Base-by-base conservation (phyloP, 345 rosid genomes). In the Eucalyptus coolabah region DNA sequence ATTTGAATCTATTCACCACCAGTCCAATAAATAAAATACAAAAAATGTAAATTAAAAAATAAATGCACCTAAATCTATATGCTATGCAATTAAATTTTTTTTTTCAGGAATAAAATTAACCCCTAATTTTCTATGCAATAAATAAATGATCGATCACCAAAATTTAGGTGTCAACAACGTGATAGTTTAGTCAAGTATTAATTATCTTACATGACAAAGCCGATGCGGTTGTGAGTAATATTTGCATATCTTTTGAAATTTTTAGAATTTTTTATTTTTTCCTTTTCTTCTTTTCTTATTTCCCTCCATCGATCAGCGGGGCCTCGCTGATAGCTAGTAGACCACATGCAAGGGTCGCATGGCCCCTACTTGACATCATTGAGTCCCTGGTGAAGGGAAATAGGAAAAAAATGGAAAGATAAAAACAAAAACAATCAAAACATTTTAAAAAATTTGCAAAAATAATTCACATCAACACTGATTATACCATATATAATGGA, bases 141-240 rank as follows among this genome's bases (percentile, higher is more conserved):
- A n/a, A n/a, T n/a, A n/a, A n/a, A n/a, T n/a, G n/a, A n/a, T n/a
- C n/a, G n/a, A n/a, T n/a, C n/a, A n/a, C n/a, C n/a, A n/a, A n/a
- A n/a, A n/a, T n/a, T n/a, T n/a, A n/a, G n/a, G n/a, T n/a, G n/a
- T n/a, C n/a, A n/a, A n/a, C n/a, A n/a, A n/a, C n/a, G n/a, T n/a
- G n/a, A n/a, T 9, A 5, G 12, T 4, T 4, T 4, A 17, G 1
- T 32, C 5, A 8, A 8, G 0, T 0, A 1, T 9, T 10, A 3
- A 3, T 34, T 5, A 2, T 34, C 24, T 4, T 34, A 69, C 4
- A 2, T 32, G 12, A 3, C 4, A 32, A 6, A 1, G 12, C 3
- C 0, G 0, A 3, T 12, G 16, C 8, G 6, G 1, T 0, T 12
- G 8, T 63, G 9, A 4, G n/a, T 12, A 1, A 63, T 12, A 12